Conservation (phyloP, 305 asterid genomes). For the Lippia alba region DNA sequence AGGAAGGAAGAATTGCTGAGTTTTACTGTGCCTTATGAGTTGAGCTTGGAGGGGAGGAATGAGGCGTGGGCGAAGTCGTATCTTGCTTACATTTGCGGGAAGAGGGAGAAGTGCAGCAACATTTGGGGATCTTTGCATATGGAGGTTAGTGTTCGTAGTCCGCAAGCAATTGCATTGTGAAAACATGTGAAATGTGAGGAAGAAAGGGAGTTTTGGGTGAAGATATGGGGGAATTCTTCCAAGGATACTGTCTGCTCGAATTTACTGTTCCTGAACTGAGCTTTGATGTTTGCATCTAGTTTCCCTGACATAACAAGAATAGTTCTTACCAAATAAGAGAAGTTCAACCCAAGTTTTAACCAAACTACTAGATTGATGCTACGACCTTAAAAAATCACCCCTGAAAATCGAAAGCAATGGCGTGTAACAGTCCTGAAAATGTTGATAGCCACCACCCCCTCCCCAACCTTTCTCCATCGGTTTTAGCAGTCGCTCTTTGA, state of each 20-base stretch:
- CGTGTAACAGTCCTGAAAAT: slow-evolving; percentile 17
- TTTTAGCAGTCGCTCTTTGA: not conserved
- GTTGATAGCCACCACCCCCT: slow-evolving; percentile 10
- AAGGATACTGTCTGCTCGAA: not conserved
- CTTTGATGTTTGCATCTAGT: not conserved
- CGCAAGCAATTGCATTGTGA: slow-evolving; percentile 81
- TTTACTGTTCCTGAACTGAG: not conserved
- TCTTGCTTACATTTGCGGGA: slow-evolving; percentile 49
- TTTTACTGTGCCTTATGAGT: slow-evolving; percentile 81
- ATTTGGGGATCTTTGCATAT: slow-evolving; percentile 75
- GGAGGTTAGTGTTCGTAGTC: slow-evolving; percentile 75
- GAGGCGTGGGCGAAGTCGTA: slow-evolving; percentile 84
- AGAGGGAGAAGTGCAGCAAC: slow-evolving; percentile 61
- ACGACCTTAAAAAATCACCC: not conserved
- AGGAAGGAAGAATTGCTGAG: slow-evolving; percentile 77
- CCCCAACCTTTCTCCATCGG: not conserved
- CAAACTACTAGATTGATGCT: not conserved
- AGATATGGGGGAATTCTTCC: not conserved
- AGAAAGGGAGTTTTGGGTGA: not conserved
- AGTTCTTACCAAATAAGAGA: not conserved
- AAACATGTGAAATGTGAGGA: slow-evolving; percentile 1
- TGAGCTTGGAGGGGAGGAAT: slow-evolving; percentile 69
- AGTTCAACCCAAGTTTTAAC: not conserved
- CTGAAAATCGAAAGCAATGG: not conserved
- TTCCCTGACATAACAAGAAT: no score